Conservation (phyloP, 805 yeast species). For the Teunomyces gatunensis region DNA sequence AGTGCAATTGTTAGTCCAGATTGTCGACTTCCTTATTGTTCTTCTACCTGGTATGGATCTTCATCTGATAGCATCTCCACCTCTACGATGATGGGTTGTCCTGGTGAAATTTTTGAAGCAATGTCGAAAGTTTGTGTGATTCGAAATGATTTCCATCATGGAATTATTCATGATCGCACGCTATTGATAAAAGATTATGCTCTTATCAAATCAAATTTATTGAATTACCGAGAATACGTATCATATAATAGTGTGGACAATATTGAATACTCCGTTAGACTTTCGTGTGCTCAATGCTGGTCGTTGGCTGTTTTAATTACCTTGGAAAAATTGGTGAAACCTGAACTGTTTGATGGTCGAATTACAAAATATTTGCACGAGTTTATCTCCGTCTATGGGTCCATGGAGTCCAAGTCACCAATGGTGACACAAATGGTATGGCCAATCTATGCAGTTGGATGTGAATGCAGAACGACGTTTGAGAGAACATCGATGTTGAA, state of each 20-base stretch:
- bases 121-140: conserved; percentile 45
- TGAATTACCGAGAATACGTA: conserved; percentile 50
- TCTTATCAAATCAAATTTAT: conserved; percentile 30
- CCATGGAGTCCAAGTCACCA: conserved; percentile 47
- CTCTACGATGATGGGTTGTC: conserved; percentile 57
- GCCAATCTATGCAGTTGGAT: conserved; percentile 54
- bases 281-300: conserved; percentile 60
- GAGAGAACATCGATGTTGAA: conserved; percentile 28
- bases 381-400: conserved; percentile 46
- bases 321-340: conserved; percentile 26
- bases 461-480: conserved; percentile 36
- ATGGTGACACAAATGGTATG: conserved; percentile 61
- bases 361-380: conserved; percentile 40
- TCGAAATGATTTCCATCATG: conserved; percentile 20
- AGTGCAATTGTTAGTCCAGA: conserved; percentile 56
- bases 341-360: conserved; percentile 20
- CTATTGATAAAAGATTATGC: conserved; percentile 25
- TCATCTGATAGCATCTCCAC: conserved; percentile 44
- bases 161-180: conserved; percentile 6
- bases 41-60: conserved; percentile 52
- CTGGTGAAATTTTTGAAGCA: conserved; percentile 53
- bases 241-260: conserved; percentile 18
- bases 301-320: conserved; percentile 36
- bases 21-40: conserved; percentile 53
- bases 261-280: conserved; percentile 31